A percentile compares a stretch with the other conserved stretches of the same genome.
Conservation (phyloP, 768 basidiomycete genomes). For the Boletellus sp. region DNA sequence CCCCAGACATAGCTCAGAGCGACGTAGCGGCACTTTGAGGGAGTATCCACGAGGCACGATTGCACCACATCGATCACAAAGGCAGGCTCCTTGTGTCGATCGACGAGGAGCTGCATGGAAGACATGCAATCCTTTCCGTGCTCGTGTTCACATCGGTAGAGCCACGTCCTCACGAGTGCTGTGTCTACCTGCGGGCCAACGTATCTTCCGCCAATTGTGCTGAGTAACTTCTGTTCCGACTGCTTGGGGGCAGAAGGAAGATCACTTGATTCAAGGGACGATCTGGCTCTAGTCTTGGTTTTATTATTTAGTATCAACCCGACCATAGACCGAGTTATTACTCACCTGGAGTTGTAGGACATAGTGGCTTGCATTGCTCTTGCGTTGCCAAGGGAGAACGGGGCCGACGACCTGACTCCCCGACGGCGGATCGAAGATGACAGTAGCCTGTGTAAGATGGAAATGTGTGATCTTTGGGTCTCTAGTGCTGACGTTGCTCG, state of each 20-base stretch:
- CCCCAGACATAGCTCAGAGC: conserved; percentile 27
- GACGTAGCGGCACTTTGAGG: conserved; percentile 19
- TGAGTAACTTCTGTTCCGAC: conserved; percentile 1
- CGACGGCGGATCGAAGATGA: neutral
- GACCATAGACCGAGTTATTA: neutral
- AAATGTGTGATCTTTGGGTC: conserved; percentile 10
- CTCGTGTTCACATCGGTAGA: conserved; percentile 11
- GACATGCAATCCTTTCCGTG: conserved; percentile 9
- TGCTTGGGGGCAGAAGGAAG: neutral
- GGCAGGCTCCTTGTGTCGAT: too few species aligned
- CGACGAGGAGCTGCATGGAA: too few species aligned
- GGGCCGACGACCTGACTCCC: neutral
- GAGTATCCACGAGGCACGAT: conserved; percentile 16
- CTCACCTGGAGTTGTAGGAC: conserved; percentile 11
- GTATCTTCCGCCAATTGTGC: conserved; percentile 7
- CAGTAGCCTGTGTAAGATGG: conserved; percentile 10
- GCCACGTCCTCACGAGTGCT: conserved; percentile 12
- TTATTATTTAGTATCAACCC: neutral
- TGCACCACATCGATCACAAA: too few species aligned
- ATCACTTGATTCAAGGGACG: neutral
- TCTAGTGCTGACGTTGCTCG: neutral
- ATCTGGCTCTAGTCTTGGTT: conserved; percentile 7
- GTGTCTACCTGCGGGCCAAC: neutral
- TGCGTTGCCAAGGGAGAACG: conserved; percentile 9
- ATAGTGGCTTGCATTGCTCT: neutral